Evolutionary conservation across 2,329 filamentous ascomycete genomes (phyloP), one percentile per base, ranked within the genome.

Genomic region (Pseudogymnoascus verrucosus): DNA sequence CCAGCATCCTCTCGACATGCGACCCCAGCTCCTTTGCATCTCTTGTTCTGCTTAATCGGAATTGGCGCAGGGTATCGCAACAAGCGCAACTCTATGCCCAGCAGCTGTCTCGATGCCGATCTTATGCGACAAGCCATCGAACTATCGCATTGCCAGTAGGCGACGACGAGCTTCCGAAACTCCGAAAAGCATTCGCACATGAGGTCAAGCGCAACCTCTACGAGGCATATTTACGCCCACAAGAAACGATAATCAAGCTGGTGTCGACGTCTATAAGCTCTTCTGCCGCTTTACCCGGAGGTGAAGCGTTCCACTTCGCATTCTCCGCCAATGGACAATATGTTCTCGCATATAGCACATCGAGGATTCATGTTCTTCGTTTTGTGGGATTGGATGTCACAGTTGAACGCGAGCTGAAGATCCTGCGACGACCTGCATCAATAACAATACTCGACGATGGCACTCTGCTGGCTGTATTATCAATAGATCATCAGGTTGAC

Each of bases 221-320:
- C 73, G 86, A 90, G 68, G 85, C 87, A 37, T 93, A 90, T 72
- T 74, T 91, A 61, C 84, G 88, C 16, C 90, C 90, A 3, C 82
- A 76, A 65, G 81, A 84, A 70, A 93, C 88, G 5, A 79, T 90
- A 51, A 83, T 96, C 70, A 93, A 89, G 72, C 80, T 96, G 61
- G 86, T 96, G 11, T 95, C 90, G 39, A 91, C 88, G 60, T 92
- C 89, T 5, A 90, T 57, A 57, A 93, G 89, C 72, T 93, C 90
- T 0, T 91, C 89, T 1, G 91, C 91, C 21, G 83, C 84, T 2
- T 89, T 88, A 66, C 91, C 91, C 1, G 89, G 89, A 36, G 90
- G 90, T 34, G 91, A 96, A 74, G 90, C 90, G 54, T 90, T 96
- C 77, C 89, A 91, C 63, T 96, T 96, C 74, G 86, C 84, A 66